Conservation (phyloP, 2,329 filamentous ascomycete species). For the Fusarium acutatum region DNA sequence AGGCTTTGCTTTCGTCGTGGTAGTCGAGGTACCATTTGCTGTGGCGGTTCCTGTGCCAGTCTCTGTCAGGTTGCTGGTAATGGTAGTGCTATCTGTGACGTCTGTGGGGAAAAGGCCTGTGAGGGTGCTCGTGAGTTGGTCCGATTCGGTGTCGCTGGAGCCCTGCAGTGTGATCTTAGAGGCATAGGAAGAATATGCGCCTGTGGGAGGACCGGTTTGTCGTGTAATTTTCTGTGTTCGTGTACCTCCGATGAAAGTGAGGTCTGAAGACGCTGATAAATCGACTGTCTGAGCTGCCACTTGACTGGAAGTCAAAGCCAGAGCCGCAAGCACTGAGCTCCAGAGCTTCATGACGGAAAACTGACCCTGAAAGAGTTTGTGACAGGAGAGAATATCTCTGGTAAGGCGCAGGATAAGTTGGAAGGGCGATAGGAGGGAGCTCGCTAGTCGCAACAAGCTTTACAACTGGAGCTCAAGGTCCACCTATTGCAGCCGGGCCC, state of each 20-base stretch:
- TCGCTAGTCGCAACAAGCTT: slow-evolving; percentile 18
- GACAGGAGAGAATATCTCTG: background rate
- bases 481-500: background rate
- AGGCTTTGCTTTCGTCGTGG: slow-evolving; percentile 46
- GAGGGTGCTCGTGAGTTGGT: slow-evolving; percentile 54
- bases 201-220: slow-evolving; percentile 44
- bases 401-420: background rate
- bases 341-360: slow-evolving; percentile 38
- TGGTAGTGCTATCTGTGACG: slow-evolving; percentile 40
- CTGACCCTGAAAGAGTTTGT: background rate
- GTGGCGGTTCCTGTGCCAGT: slow-evolving; percentile 49
- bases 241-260: slow-evolving; percentile 50
- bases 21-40: slow-evolving; percentile 44
- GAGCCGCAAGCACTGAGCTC: slow-evolving; percentile 30
- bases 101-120: slow-evolving; percentile 52
- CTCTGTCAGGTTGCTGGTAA: slow-evolving; percentile 51
- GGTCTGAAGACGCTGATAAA: slow-evolving; percentile 45
- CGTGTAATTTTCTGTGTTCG: slow-evolving; percentile 50
- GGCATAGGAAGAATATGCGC: slow-evolving; percentile 39
- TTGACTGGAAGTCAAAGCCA: slow-evolving; percentile 36
- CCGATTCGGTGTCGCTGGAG: slow-evolving; percentile 24
- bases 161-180: slow-evolving; percentile 36
- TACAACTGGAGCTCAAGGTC: background rate
- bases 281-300: slow-evolving; percentile 42
- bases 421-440: background rate